Percentiles rank a stretch among this genome's conserved stretches.
phyloP scores from a whole-genome alignment of 768 basidiomycete species.

The Amanita exitialis region DNA sequence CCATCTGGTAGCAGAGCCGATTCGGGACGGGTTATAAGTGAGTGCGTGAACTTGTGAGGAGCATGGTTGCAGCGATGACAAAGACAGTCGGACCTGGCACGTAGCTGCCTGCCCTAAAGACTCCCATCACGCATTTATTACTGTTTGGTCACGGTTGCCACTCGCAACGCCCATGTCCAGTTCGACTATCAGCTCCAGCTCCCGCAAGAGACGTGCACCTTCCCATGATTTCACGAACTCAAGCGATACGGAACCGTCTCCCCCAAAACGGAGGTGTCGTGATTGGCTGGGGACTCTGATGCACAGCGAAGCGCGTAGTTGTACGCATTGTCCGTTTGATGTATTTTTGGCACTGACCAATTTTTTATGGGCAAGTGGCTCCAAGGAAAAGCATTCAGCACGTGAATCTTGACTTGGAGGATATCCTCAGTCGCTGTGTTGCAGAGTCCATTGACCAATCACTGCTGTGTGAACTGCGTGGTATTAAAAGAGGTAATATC shows the following conservation, averaged over 20 bases:
- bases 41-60: too few relatives aligned
- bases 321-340: neutral
- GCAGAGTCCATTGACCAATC: constrained; percentile 9
- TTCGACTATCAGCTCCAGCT: constrained; percentile 9
- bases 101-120: constrained; percentile 1
- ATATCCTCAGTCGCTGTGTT: constrained; percentile 13
- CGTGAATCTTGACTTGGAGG: constrained; percentile 15
- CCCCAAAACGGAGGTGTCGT: neutral
- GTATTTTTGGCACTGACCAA: neutral
- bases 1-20: too few relatives aligned
- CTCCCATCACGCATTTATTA: neutral
- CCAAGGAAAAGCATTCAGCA: constrained; percentile 11
- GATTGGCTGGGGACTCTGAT: neutral
- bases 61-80: too few relatives aligned
- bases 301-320: neutral
- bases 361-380: neutral
- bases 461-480: constrained; percentile 15
- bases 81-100: too few relatives aligned
- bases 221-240: neutral
- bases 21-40: too few relatives aligned
- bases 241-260: neutral
- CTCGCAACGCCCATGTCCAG: constrained; percentile 1
- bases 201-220: constrained; percentile 18
- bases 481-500: constrained; percentile 13
- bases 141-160: neutral